Evolutionary conservation across 768 basidiomycete genomes (phyloP), one percentile per base, ranked within the genome.

Genomic region (Serendipita indica): DNA sequence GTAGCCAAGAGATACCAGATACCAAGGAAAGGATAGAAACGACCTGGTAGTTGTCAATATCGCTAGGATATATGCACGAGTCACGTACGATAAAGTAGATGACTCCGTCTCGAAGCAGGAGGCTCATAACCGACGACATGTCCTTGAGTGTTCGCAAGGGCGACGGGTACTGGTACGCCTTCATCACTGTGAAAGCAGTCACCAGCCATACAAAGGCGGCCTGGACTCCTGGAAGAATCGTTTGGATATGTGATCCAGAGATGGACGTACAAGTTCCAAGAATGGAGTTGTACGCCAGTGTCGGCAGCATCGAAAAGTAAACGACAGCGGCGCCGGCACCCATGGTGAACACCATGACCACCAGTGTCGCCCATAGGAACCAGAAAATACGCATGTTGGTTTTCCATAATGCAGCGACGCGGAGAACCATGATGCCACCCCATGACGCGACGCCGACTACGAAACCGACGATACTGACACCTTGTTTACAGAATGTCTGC

Each of bases 381-480:
- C 49, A 54, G 7, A 54, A 18, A 28, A 54, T 33, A n/a, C 22
- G 7, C n/a, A 18, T 20, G 5, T 27, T 54, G 7, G 22, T 27
- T 33, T 54, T 54, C 49, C 49, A 54, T 10, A 54, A 28, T 28
- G 49, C 49, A 28, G 49, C 30, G 1, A 54, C 49, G 10, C 49
- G 49, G 10, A 54, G 32, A 30, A 28, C 49, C 49, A 54, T 54
- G n/a, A 54, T 54, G 7, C 49, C 49, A 22, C 49, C 49, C 49
- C 49, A 54, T 28, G 49, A 54, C 30, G 49, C 49, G 10, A 54
- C 20, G 22, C 49, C 49, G 10, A 54, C 25, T n/a, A n/a, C n/a
- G 25, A 54, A 54, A 7, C 49, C 49, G 7, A 30, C 49, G 12
- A 54, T 10, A 10, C 25, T 54, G 16, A 54, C 49, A 7, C 16